Conservation (phyloP, 345 rosid genomes). For the Salix purpurea region DNA sequence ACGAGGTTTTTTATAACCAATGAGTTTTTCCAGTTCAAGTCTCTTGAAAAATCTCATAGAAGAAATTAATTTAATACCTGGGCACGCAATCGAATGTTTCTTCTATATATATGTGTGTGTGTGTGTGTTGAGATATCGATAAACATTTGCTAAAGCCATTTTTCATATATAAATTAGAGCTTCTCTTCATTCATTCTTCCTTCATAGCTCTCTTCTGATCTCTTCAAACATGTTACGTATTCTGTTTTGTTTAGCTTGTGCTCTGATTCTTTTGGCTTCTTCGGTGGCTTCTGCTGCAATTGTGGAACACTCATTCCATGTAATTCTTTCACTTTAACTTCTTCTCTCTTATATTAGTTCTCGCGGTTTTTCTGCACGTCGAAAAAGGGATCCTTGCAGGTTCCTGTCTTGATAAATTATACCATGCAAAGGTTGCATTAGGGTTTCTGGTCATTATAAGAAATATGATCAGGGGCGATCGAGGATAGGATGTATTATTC, state of each 20-base stretch:
- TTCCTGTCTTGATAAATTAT: background rate
- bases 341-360: background rate
- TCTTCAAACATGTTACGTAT: constrained; percentile 30
- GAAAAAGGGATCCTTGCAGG: background rate
- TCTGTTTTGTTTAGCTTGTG: constrained; percentile 29
- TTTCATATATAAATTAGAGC: background rate
- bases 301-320: constrained; percentile 71
- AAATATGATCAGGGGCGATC: background rate
- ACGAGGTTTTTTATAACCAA: background rate
- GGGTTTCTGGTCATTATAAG: background rate
- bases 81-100: background rate
- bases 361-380: background rate
- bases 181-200: background rate
- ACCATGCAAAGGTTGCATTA: background rate
- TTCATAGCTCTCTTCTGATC: background rate
- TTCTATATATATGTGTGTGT: background rate
- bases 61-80: background rate
- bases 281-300: constrained; percentile 55
- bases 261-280: constrained; percentile 37
- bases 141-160: background rate
- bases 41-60: background rate
- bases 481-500: background rate
- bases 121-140: background rate
- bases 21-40: background rate
- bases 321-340: constrained; percentile 22